Evolutionary conservation across 805 yeast genomes (phyloP).

Genomic region (Saccharomyces jurei): DNA sequence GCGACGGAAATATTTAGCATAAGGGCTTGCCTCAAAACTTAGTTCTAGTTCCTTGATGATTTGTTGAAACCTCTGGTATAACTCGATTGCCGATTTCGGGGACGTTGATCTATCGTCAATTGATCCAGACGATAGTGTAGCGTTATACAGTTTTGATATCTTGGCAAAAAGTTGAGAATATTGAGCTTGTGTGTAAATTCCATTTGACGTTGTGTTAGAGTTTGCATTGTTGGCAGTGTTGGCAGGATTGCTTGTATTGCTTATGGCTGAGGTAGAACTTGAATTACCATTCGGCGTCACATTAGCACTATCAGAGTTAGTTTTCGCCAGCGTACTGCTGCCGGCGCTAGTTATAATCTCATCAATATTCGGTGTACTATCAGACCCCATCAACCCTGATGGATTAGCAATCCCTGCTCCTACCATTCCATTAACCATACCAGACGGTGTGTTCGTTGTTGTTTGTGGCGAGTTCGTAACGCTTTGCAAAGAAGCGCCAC

Average conservation of each 20-base stretch:
- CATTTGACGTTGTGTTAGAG: neutral
- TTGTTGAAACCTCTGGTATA: conserved; percentile 29
- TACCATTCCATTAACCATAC: conserved; percentile 1
- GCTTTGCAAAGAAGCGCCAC: conserved; percentile 13
- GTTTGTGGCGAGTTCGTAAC: conserved; percentile 21
- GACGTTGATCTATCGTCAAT: conserved; percentile 26
- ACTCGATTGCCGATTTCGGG: conserved; percentile 29
- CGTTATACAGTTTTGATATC: conserved; percentile 24
- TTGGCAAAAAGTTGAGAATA: conserved; percentile 18
- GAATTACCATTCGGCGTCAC: conserved; percentile 2
- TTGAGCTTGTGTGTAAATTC: conserved; percentile 7
- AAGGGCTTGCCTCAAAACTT: conserved; percentile 26
- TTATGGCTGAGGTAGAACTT: neutral
- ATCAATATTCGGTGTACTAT: neutral
- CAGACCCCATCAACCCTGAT: neutral
- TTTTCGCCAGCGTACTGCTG: neutral
- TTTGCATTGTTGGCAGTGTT: conserved; percentile 3
- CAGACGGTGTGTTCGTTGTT: conserved; percentile 17
- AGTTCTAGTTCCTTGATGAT: conserved; percentile 28
- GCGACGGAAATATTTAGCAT: conserved; percentile 22
- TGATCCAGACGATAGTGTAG: conserved; percentile 19
- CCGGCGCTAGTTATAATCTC: neutral
- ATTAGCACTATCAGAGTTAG: neutral
- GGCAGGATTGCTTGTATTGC: conserved; percentile 2
- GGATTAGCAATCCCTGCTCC: neutral